Evolutionary conservation across 495 filamentous ascomycete genomes (phyloP), one percentile per base, ranked within the genome.

Genomic region (Pyrenula massariospora): DNA sequence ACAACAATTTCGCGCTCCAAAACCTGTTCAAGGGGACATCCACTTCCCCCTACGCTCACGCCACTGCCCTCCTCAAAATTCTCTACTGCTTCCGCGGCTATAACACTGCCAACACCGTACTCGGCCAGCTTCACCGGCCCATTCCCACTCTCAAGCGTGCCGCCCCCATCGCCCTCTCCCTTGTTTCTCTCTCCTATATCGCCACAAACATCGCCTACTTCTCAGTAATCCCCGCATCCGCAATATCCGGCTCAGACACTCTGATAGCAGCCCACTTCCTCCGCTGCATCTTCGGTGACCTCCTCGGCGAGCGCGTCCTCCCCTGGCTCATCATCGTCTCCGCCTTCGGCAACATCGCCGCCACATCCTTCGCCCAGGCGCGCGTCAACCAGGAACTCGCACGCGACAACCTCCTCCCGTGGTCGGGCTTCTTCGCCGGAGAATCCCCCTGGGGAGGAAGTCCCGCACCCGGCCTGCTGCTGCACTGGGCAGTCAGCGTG

Each of bases 121-220:
- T 86, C 24, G 75, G 75, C 58, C 84, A 88, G 66, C 78, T 80
- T 12, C 77, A 73, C 55, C 78, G 87, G 60, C 84, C 84, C 0
- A 73, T 75, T 19, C 76, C 77, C 50, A 87, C 83, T 0, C 73
- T 88, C 57, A 74, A 79, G 59, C 77, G 81, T 54, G 85, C 84
- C 1, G 85, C 82, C 0, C 83, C 81, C 0, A 58, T 83, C 22
- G 84, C 84, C 12, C 75, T 87, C 20, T 74, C 68, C 23, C 72
- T 75, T 10, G 83, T 86, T 22, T 77, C 79, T 0, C 68, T 87
- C 24, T 68, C 87, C 0, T 88, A 87, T 68, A 81, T 88, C 67
- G 63, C 87, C 22, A 79, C 77, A 62, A 87, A 88, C 67, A 79
- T 88, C 52, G 84, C 85, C 56, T 88, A 87, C 65, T 87, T 88